Base-by-base conservation (phyloP, 805 yeast species). In the Suhomyces sp. region DNA sequence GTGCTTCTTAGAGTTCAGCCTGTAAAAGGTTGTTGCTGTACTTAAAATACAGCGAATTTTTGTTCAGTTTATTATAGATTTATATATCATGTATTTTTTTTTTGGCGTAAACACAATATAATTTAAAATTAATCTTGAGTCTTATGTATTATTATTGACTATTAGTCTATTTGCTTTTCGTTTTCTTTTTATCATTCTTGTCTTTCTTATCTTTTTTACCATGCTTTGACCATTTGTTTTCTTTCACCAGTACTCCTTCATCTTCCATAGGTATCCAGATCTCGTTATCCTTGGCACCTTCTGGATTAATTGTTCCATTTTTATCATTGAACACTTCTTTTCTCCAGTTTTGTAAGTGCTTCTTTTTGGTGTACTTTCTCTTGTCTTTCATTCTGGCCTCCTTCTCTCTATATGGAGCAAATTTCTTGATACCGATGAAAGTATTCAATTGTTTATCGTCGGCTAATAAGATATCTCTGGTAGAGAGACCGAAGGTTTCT, bases 331-430 rank as follows among this genome's bases (percentile, higher is more conserved):
- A 91, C 2, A 82, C 87, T 38, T 79, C 79, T 59, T 81, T 77
- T 61, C 95, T 79, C 98, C 98, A 93, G 47, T 88, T 93, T 44
- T 83, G 76, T 41, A 93, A 62, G 50, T 93, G 74, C 61, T 76
- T 84, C 65, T 81, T 79, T 71, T 91, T 93, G 24, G 88, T 79
- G 39, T 76, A 83, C 65, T 87, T 86, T 55, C 95, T 74, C 61
- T 79, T 83, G 58, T 93, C 98, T 54, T 82, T 87, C 47, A 70
- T 62, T 44, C 79, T 71, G 44, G 73, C 70, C 40, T 85, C 95
- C 45, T 76, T 76, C 16, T 87, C 78, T 57, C 96, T 79, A 58
- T 86, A 93, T 19, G 98, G 91, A 0, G 98, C 97, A 47, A 93
- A 79, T 60, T 90, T 90, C 68, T 91, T 91, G 50, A 93, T 66